Conservation (phyloP, 2,329 filamentous ascomycete genomes). For the Pestalotiopsis sp. region DNA sequence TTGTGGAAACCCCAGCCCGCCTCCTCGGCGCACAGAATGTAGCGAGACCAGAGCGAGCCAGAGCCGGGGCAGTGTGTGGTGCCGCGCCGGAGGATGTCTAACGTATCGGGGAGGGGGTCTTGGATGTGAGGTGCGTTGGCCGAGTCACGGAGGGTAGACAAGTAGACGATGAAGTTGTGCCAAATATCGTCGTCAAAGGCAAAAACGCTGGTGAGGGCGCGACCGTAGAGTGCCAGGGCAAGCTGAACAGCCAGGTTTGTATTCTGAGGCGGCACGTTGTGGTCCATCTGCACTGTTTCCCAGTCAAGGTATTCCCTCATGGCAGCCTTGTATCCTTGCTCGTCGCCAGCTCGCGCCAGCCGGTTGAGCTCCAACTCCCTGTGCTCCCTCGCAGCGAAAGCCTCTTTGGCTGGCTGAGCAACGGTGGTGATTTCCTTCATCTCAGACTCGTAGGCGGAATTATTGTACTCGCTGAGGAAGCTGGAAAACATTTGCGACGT, state of each 20-base stretch:
- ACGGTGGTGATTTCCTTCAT: constrained; percentile 71
- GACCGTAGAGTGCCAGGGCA: constrained; percentile 72
- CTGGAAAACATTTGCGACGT: constrained; percentile 76
- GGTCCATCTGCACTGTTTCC: constrained; percentile 69
- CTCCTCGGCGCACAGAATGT: constrained; percentile 82
- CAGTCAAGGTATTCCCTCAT: constrained; percentile 79
- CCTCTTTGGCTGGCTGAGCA: constrained; percentile 64
- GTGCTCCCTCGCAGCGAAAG: constrained; percentile 66
- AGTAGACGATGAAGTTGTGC: constrained; percentile 81
- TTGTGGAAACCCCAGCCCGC: constrained; percentile 75
- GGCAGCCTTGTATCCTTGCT: constrained; percentile 52
- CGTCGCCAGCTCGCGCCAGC: constrained; percentile 59
- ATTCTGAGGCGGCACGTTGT: constrained; percentile 50
- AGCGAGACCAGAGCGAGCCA: constrained; percentile 86
- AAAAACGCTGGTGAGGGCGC: constrained; percentile 72
- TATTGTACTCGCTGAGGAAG: constrained; percentile 73
- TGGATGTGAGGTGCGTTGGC: constrained; percentile 39
- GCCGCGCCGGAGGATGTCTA: constrained; percentile 78
- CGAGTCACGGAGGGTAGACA: constrained; percentile 56
- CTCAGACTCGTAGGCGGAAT: constrained; percentile 70
- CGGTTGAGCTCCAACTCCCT: constrained; percentile 69
- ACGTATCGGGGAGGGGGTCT: constrained; percentile 48
- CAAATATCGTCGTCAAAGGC: constrained; percentile 76
- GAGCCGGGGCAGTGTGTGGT: constrained; percentile 94
- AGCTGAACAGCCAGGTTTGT: constrained; percentile 50